Conservation (phyloP, 441 rosid species). For the Geranium incanum region DNA sequence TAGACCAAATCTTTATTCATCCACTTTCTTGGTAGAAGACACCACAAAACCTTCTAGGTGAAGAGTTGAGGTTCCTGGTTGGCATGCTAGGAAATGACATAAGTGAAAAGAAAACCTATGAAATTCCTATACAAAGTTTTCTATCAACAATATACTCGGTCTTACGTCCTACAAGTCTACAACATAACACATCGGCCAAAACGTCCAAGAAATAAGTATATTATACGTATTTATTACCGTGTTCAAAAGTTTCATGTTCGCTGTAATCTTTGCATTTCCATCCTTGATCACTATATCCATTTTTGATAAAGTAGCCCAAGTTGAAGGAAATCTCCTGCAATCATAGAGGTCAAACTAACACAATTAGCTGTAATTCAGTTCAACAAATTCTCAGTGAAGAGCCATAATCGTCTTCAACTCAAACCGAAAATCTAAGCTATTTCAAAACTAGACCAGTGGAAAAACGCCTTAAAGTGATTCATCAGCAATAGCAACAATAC, state of each 20-base stretch:
- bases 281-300: slow-evolving; percentile 68
- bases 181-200: neutral
- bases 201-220: slow-evolving; percentile 7
- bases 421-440: neutral
- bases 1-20: neutral
- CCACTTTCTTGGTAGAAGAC: neutral
- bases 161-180: neutral
- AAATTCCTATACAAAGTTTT: neutral
- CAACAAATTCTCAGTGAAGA: slow-evolving; percentile 2
- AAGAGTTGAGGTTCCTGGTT: neutral
- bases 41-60: neutral
- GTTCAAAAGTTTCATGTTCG: slow-evolving; percentile 53
- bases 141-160: neutral
- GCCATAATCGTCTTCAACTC: neutral
- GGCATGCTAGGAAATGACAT: slow-evolving; percentile 1
- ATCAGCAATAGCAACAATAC: slow-evolving; percentile 17
- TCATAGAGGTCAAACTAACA: slow-evolving; percentile 16
- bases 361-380: slow-evolving; percentile 5
- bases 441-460: neutral
- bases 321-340: slow-evolving; percentile 68
- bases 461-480: neutral
- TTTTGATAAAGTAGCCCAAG: slow-evolving; percentile 59
- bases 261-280: slow-evolving; percentile 46
- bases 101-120: neutral
- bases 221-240: slow-evolving; percentile 41